Conservation (phyloP, 192 early-diverging fungal genomes). For the Funneliformis mosseae region DNA sequence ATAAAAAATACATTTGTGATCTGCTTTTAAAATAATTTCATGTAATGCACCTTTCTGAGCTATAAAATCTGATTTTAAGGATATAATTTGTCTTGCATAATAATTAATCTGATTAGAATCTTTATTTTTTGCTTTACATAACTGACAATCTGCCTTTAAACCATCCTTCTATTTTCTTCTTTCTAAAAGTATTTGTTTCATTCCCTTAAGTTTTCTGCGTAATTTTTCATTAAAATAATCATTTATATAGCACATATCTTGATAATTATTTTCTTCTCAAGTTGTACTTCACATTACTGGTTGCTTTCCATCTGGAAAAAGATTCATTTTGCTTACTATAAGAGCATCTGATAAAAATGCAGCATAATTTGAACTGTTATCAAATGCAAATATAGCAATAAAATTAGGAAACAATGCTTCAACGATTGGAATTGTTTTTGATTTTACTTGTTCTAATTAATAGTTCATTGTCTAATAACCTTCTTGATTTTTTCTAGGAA, state of each 20-base stretch:
- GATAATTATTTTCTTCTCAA: neutral
- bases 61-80: conserved; percentile 18
- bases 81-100: conserved; percentile 31
- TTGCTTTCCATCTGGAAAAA: neutral
- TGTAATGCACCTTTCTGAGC: neutral
- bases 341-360: conserved; percentile 20
- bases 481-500: conserved; percentile 7
- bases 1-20: conserved; percentile 33
- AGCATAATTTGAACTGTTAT: conserved; percentile 21
- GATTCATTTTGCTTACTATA: conserved; percentile 26
- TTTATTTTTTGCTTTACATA: conserved; percentile 15
- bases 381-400: conserved; percentile 30
- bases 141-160: neutral
- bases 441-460: conserved; percentile 13
- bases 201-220: neutral
- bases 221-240: neutral
- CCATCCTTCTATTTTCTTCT: neutral
- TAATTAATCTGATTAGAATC: neutral
- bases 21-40: conserved; percentile 11
- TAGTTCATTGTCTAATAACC: conserved; percentile 19
- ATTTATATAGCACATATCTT: neutral
- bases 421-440: conserved; percentile 9
- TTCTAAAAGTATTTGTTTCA: conserved; percentile 3
- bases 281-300: conserved; percentile 11
- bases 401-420: conserved; percentile 2